A percentile compares a stretch with the other conserved stretches of the same genome.
phyloP scores from a whole-genome alignment of 176 grass and related monocot genomes.

The Bolboschoenus planiculmis region DNA sequence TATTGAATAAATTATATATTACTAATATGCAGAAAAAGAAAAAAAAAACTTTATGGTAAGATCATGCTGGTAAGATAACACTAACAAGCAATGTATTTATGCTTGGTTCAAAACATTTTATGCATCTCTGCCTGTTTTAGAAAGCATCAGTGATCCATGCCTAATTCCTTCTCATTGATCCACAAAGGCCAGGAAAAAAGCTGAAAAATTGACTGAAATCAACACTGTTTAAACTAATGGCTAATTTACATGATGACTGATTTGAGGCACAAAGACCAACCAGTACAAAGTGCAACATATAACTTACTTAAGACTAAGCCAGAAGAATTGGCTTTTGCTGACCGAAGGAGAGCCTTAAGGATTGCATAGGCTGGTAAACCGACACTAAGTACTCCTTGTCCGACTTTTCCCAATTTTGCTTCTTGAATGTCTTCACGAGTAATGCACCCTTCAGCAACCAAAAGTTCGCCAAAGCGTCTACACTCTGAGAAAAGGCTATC shows the following conservation, averaged over 20 bases:
- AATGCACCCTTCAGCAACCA: slow-evolving; percentile 65
- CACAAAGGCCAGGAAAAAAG: not conserved
- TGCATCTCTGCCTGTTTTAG: not conserved
- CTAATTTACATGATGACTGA: not conserved
- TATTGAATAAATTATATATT: not conserved
- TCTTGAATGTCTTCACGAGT: slow-evolving; percentile 70
- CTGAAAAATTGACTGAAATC: not conserved
- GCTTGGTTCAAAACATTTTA: not conserved
- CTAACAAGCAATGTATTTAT: not conserved
- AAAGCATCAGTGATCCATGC: not conserved
- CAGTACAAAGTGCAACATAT: not conserved
- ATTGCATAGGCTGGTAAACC: slow-evolving; percentile 92
- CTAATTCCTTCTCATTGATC: not conserved
- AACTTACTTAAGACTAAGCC: slow-evolving; percentile 75
- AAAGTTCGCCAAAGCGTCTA: slow-evolving; percentile 46
- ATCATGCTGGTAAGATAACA: not conserved
- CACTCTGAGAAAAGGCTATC: slow-evolving; percentile 77
- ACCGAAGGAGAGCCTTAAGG: slow-evolving; percentile 65
- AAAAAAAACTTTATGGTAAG: not conserved
- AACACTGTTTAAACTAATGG: not conserved
- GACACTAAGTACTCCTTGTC: slow-evolving; percentile 58
- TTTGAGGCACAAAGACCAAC: not conserved
- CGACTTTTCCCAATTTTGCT: slow-evolving; percentile 65
- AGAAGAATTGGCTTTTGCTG: slow-evolving; percentile 48
- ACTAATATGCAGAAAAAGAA: not conserved